Conservation (phyloP, 2,329 filamentous ascomycete genomes). For the Camillea tinctor region DNA sequence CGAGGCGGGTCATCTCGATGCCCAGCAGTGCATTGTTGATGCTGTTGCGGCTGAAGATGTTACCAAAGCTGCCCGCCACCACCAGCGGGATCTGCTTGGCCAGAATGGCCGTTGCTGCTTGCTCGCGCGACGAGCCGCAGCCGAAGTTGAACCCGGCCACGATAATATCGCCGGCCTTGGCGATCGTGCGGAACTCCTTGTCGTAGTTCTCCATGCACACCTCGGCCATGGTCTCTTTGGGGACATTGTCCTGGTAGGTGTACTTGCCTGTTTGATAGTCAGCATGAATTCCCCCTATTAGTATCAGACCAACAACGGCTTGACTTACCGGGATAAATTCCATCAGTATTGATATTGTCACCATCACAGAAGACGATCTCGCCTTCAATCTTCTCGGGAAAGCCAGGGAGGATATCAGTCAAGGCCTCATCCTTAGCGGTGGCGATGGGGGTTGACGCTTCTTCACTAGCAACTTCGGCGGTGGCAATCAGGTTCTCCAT, state of each 20-base stretch:
- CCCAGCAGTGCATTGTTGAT: slow-evolving; percentile 79
- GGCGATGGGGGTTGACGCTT: no score
- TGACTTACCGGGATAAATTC: slow-evolving; percentile 86
- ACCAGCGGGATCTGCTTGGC: slow-evolving; percentile 80
- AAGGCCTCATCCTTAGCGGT: slow-evolving; percentile 52
- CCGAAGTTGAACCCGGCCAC: slow-evolving; percentile 90
- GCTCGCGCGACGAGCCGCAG: slow-evolving; percentile 49
- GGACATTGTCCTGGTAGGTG: slow-evolving; percentile 85
- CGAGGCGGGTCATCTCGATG: slow-evolving; percentile 66
- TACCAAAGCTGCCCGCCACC: slow-evolving; percentile 76
- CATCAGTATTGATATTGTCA: slow-evolving; percentile 79
- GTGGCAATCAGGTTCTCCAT: slow-evolving; percentile 6
- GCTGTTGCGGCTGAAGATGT: slow-evolving; percentile 76
- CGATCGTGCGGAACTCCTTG: slow-evolving; percentile 60
- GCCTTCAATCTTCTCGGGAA: slow-evolving; percentile 77
- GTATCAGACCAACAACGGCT: no score
- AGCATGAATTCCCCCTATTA: slow-evolving; percentile 45
- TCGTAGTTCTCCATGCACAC: slow-evolving; percentile 97
- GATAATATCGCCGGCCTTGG: slow-evolving; percentile 72
- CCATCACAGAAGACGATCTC: slow-evolving; percentile 71
- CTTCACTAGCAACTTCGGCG: neutral
- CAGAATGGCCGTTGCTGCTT: slow-evolving; percentile 83
- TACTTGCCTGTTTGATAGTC: slow-evolving; percentile 57
- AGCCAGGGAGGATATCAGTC: slow-evolving; percentile 79
- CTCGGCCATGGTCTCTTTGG: slow-evolving; percentile 75